phyloP scores from a whole-genome alignment of 768 basidiomycete genomes.

The Lanmaoa pseudosensibilis region DNA sequence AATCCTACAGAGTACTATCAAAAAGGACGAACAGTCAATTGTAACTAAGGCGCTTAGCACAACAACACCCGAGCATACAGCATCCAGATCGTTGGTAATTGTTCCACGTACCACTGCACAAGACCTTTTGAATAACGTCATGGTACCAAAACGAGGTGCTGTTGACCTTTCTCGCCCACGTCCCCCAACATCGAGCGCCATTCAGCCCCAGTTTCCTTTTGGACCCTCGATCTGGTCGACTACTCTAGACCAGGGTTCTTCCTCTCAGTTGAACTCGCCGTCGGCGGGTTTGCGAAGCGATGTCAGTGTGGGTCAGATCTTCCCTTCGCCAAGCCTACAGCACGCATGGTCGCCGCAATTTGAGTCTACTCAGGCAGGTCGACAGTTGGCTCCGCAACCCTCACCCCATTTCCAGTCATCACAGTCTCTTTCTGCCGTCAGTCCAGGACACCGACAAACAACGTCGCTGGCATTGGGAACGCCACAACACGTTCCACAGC shows the following conservation, averaged over 20 bases:
- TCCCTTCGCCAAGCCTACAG: constrained; percentile 14
- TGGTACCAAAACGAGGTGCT: constrained; percentile 20
- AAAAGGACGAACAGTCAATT: constrained; percentile 1
- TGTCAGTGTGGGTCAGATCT: constrained; percentile 9
- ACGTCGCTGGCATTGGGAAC: constrained; percentile 13
- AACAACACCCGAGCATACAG: constrained; percentile 23
- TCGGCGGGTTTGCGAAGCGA: constrained; percentile 15
- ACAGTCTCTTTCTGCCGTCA: constrained; percentile 8
- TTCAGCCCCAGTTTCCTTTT: constrained; percentile 50
- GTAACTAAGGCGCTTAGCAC: constrained; percentile 1
- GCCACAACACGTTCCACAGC: constrained; percentile 19
- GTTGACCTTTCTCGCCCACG: constrained; percentile 18
- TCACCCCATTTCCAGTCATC: constrained; percentile 14
- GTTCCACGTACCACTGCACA: constrained; percentile 55
- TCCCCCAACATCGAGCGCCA: constrained; percentile 29
- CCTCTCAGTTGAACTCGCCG: constrained; percentile 11
- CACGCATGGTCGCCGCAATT: constrained; percentile 27
- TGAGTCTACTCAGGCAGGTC: constrained; percentile 23
- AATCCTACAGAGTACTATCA: constrained; percentile 1
- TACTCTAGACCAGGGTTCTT: constrained; percentile 46
- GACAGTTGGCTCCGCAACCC: constrained; percentile 5
- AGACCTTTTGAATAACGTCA: constrained; percentile 57
- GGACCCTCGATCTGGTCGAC: constrained; percentile 72
- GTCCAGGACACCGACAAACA: constrained; percentile 17
- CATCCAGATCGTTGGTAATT: constrained; percentile 26